Evolutionary conservation across 2,329 filamentous ascomycete genomes (phyloP).

Genomic region (Epichloe glyceriae): DNA sequence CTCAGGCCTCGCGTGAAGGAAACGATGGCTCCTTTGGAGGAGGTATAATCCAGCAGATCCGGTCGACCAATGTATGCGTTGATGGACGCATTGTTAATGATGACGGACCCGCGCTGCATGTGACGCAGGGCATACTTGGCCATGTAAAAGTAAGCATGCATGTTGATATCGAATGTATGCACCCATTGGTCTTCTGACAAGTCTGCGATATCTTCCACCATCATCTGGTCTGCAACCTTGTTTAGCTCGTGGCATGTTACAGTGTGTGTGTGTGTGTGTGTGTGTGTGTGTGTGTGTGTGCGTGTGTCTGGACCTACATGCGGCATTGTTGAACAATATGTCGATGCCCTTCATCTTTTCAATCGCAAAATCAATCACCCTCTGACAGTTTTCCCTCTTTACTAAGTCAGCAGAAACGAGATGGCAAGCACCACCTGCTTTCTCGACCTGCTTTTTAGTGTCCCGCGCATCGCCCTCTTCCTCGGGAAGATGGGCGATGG

Average conservation of each 20-base stretch:
- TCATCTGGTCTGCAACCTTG: slow-evolving; percentile 35
- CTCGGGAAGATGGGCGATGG: slow-evolving; percentile 61
- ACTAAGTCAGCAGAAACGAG: slow-evolving; percentile 52
- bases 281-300: too few relatives aligned
- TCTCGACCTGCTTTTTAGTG: slow-evolving; percentile 58
- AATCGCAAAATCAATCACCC: slow-evolving; percentile 50
- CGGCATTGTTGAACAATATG: slow-evolving; percentile 63
- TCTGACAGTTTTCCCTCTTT: slow-evolving; percentile 53
- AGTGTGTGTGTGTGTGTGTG: too few relatives aligned
- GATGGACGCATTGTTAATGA: slow-evolving; percentile 79
- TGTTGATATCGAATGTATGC: slow-evolving; percentile 70
- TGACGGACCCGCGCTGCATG: slow-evolving; percentile 59
- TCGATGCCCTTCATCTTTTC: slow-evolving; percentile 56
- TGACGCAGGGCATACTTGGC: slow-evolving; percentile 65
- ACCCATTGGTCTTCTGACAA: slow-evolving; percentile 67
- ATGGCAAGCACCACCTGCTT: slow-evolving; percentile 51
- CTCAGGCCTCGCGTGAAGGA: slow-evolving; percentile 66
- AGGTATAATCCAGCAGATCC: slow-evolving; percentile 71
- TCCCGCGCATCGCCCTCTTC: slow-evolving; percentile 67
- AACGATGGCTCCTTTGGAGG: slow-evolving; percentile 65
- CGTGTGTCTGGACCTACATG: slow-evolving; percentile 31
- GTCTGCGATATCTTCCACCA: slow-evolving; percentile 55
- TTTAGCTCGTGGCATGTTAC: neutral
- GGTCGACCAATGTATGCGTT: slow-evolving; percentile 73
- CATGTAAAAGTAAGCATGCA: slow-evolving; percentile 70